Evolutionary conservation across 1,284 basidiomycete genomes (phyloP).

Genomic region (Quambalaria eucalypti): DNA sequence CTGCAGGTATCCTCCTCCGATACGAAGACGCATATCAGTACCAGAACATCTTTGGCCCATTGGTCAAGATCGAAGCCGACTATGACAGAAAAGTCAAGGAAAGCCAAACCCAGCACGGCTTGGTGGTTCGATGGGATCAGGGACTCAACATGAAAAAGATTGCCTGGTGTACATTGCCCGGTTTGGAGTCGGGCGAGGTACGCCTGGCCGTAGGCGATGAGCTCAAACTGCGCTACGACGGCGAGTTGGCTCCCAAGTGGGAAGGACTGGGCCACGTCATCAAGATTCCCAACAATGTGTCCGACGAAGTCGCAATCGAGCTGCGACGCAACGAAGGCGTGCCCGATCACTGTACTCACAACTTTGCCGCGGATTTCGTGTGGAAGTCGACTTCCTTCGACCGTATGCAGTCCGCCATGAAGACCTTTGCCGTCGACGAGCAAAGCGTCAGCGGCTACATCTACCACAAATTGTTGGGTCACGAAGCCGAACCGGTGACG

Average conservation of each 20-base stretch:
- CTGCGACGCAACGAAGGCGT: conserved; percentile 84
- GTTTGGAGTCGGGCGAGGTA: conserved; percentile 95
- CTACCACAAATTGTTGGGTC: conserved; percentile 94
- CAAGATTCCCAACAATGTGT: conserved; percentile 98
- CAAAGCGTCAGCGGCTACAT: conserved; percentile 98
- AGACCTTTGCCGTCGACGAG: conserved; percentile 97
- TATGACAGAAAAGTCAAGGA: conserved; percentile 97
- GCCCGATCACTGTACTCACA: conserved; percentile 84
- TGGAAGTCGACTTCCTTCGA: conserved; percentile 99
- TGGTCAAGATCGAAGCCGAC: conserved; percentile 99
- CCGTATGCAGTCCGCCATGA: conserved; percentile 98
- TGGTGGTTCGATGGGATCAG: conserved; percentile 91
- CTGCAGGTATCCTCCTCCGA: conserved; percentile 70
- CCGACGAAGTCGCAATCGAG: conserved; percentile 94
- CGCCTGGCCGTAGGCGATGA: conserved; percentile 94
- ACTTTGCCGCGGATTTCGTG: conserved; percentile 92
- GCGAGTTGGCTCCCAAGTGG: conserved; percentile 70
- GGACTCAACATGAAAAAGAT: conserved; percentile 95
- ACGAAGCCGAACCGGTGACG: conserved; percentile 83
- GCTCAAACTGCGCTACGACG: conserved; percentile 76
- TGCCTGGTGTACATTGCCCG: conserved; percentile 91
- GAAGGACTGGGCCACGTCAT: conserved; percentile 95
- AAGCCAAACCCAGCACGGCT: conserved; percentile 93
- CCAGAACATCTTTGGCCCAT: conserved; percentile 94
- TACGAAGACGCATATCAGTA: conserved; percentile 99